Evolutionary conservation across 2,329 filamentous ascomycete genomes (phyloP).

Genomic region (Conoideocrella luteorostrata): DNA sequence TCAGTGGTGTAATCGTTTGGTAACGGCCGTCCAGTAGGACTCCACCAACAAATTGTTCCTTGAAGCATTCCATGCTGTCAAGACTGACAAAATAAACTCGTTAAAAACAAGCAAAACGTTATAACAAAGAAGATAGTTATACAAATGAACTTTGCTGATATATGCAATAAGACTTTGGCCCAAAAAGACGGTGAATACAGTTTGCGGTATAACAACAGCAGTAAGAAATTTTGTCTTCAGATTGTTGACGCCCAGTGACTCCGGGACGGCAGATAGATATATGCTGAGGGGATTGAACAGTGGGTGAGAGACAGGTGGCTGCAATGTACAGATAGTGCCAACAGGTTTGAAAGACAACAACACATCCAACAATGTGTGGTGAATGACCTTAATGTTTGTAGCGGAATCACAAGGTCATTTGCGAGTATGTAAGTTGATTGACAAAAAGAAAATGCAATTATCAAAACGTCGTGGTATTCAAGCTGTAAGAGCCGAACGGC

Average conservation of each 20-base stretch:
- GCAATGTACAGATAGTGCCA: constrained; percentile 28
- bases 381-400: constrained; percentile 23
- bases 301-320: constrained; percentile 9
- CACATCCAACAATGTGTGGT: constrained; percentile 10
- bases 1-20: constrained; percentile 85
- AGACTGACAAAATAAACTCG: constrained; percentile 10
- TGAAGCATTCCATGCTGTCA: constrained; percentile 70
- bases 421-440: constrained; percentile 25
- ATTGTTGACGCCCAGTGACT: too few species aligned
- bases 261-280: too few species aligned
- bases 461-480: constrained; percentile 25
- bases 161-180: constrained; percentile 9
- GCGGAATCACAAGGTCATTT: constrained; percentile 37
- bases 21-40: constrained; percentile 84
- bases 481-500: constrained; percentile 23
- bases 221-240: too few species aligned
- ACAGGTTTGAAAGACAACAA: constrained; percentile 17
- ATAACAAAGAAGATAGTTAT: constrained; percentile 22
- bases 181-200: constrained; percentile 1
- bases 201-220: not conserved
- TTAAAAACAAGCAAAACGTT: constrained; percentile 6
- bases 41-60: constrained; percentile 72
- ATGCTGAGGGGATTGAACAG: not conserved
- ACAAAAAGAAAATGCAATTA: constrained; percentile 30
- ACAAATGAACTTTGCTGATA: constrained; percentile 18